These are phyloP conservation scores for Pinus albicaulis DNA, from an alignment of 75 land plant species.

Conservation along the genomic window DNA sequence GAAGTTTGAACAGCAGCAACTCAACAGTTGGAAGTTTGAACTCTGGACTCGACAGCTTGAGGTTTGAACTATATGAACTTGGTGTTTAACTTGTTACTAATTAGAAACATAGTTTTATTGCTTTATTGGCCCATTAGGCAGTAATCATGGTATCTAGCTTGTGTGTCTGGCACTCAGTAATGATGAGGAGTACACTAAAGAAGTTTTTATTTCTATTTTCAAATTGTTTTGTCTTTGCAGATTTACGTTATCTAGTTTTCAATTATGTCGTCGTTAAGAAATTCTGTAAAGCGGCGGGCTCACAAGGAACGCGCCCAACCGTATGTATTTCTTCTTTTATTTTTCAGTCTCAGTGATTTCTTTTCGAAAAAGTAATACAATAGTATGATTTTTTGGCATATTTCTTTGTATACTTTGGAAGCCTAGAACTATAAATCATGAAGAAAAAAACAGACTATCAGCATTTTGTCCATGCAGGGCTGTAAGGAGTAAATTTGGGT, in stretches of 20 bases:
- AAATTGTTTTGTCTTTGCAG: neutral
- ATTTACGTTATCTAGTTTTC: no score
- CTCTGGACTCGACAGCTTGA: no score
- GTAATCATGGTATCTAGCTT: no score
- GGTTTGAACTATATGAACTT: no score
- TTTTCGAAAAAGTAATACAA: neutral
- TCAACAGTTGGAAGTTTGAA: no score
- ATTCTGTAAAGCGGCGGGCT: no score
- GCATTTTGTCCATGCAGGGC: constrained; percentile 27
- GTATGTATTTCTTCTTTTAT: constrained; percentile 28
- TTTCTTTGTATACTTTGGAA: neutral
- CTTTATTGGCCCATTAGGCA: no score
- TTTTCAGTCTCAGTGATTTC: neutral
- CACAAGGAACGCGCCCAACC: constrained; percentile 51
- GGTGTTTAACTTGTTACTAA: no score
- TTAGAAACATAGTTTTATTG: no score
- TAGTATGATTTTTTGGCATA: neutral
- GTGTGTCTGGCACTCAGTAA: neutral
- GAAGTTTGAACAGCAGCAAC: no score
- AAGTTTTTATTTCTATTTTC: neutral
- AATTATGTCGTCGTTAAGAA: no score
- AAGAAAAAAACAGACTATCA: neutral
- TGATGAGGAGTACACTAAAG: neutral
- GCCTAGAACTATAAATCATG: no score
- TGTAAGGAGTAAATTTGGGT: constrained; percentile 36